Evolutionary conservation across 2,329 filamentous ascomycete genomes (phyloP).

Genomic region (Aspergillus melleus): DNA sequence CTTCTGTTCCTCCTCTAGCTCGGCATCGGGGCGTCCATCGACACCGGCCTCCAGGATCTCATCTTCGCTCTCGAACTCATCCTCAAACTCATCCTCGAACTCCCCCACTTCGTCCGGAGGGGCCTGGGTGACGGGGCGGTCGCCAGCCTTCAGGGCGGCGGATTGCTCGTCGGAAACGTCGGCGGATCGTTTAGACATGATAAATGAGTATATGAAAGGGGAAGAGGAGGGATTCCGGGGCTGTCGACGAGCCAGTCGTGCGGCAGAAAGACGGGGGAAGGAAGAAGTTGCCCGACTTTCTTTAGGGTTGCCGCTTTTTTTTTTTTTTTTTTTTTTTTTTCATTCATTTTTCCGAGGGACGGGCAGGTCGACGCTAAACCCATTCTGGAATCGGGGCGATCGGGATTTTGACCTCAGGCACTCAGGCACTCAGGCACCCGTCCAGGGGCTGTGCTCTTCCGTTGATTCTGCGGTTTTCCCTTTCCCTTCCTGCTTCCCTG

Average conservation of each 20-base stretch:
- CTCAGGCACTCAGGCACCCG: no score
- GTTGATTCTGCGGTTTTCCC: no score
- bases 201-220: slow-evolving; percentile 16
- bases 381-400: slow-evolving; percentile 37
- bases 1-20: slow-evolving; percentile 83
- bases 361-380: slow-evolving; percentile 27
- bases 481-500: no score
- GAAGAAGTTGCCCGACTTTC: background rate
- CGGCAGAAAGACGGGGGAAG: slow-evolving; percentile 17
- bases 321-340: slow-evolving; percentile 27
- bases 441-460: no score
- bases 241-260: slow-evolving; percentile 24
- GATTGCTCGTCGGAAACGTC: slow-evolving; percentile 52
- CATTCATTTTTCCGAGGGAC: slow-evolving; percentile 25
- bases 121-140: slow-evolving; percentile 54
- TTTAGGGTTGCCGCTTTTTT: slow-evolving; percentile 33
- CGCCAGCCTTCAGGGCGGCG: slow-evolving; percentile 61
- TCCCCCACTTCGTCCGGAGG: slow-evolving; percentile 59
- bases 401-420: slow-evolving; percentile 3
- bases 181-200: slow-evolving; percentile 62
- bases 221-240: slow-evolving; percentile 4
- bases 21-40: slow-evolving; percentile 86
- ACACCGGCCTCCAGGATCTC: slow-evolving; percentile 94
- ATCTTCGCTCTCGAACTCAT: slow-evolving; percentile 92
- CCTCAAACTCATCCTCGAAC: slow-evolving; percentile 81